These are phyloP conservation scores for Phyllachora maydis DNA, from an alignment of 2,329 filamentous ascomycete species.

Conservation along the genomic window DNA sequence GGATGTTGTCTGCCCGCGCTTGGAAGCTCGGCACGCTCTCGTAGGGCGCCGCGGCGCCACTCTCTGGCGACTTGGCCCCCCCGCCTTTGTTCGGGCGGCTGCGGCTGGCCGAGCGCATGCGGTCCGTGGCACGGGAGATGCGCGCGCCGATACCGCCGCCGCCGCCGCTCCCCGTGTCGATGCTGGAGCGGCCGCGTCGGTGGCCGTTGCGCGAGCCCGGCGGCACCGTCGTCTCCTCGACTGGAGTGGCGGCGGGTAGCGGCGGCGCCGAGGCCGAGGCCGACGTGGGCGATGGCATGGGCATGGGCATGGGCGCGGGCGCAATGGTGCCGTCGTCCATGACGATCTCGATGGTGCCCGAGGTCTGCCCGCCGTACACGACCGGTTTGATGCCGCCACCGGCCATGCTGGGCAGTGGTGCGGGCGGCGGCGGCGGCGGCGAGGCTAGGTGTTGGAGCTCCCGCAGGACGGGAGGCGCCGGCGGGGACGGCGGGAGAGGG, in stretches of 20 bases:
- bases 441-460: conserved; percentile 40
- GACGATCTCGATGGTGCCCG: conserved; percentile 43
- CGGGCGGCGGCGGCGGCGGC: conserved; percentile 40
- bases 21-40: conserved; percentile 21
- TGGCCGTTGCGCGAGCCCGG: conserved; percentile 23
- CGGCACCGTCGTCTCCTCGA: conserved; percentile 18
- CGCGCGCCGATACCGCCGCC: conserved; percentile 31
- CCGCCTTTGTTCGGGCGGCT: conserved; percentile 21
- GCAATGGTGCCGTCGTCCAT: conserved; percentile 31
- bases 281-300: too few relatives aligned
- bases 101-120: conserved; percentile 37
- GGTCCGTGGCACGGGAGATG: conserved; percentile 35
- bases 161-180: too few relatives aligned
- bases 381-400: conserved; percentile 15
- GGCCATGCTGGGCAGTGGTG: conserved; percentile 28
- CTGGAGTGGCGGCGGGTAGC: conserved; percentile 11
- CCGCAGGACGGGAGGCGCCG: conserved; percentile 34
- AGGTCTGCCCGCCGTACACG: conserved; percentile 21
- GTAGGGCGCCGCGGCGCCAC: conserved; percentile 14
- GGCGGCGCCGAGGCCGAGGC: too few relatives aligned
- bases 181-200: conserved; percentile 33
- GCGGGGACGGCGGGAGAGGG: conserved; percentile 30
- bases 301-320: conserved; percentile 1
- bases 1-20: conserved; percentile 10
- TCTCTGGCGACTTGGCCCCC: conserved; percentile 17